phyloP scores from a whole-genome alignment of 2,329 filamentous ascomycete genomes.

The Colletotrichum sublineola region DNA sequence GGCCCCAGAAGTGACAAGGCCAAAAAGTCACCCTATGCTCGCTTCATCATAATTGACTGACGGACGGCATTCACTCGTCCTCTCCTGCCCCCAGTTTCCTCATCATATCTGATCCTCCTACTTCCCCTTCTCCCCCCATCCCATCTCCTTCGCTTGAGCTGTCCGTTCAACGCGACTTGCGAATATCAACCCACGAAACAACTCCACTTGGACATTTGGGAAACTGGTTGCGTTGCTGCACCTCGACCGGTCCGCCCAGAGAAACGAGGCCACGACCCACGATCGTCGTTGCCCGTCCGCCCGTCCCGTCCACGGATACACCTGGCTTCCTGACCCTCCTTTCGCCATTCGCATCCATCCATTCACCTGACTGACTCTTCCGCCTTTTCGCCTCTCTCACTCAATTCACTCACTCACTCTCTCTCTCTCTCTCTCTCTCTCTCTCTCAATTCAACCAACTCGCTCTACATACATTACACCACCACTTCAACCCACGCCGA shows the following conservation, averaged over 20 bases:
- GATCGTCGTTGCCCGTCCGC: constrained; percentile 13
- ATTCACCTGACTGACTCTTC: background rate
- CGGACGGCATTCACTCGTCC: background rate
- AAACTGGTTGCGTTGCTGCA: constrained; percentile 15
- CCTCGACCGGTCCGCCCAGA: constrained; percentile 11
- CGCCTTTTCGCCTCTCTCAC: constrained; percentile 16
- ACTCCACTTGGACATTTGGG: constrained; percentile 22
- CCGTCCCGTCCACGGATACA: constrained; percentile 10
- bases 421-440: constrained; percentile 18
- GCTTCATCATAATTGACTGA: background rate
- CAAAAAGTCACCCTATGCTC: background rate
- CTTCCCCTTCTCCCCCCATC: background rate
- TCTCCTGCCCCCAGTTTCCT: constrained; percentile 12
- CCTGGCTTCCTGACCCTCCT: constrained; percentile 16
- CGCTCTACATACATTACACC: constrained; percentile 1
- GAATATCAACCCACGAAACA: constrained; percentile 23
- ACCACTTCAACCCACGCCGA: background rate
- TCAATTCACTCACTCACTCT: constrained; percentile 1
- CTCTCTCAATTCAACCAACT: constrained; percentile 9
- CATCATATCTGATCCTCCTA: constrained; percentile 4
- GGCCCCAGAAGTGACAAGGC: constrained; percentile 7
- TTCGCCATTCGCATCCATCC: constrained; percentile 7
- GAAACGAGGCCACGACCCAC: constrained; percentile 24
- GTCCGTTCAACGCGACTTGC: constrained; percentile 19
- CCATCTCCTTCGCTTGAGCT: constrained; percentile 13